Percentiles rank a stretch among this genome's conserved stretches.
These are phyloP conservation scores for Xylaria digitata DNA, from an alignment of 2,329 filamentous ascomycete species.

Conservation along the genomic window DNA sequence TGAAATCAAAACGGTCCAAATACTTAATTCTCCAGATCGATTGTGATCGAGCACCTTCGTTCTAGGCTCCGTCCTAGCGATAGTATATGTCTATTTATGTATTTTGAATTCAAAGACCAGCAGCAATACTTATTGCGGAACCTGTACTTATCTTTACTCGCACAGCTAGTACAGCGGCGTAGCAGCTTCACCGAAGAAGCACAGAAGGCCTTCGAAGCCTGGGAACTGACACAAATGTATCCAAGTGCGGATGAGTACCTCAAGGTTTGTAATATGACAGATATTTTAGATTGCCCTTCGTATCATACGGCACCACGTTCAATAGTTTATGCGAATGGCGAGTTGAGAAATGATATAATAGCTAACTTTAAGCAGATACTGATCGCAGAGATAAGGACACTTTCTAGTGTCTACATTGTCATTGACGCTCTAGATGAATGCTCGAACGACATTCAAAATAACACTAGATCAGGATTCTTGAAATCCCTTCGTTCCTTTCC, in stretches of 20 bases:
- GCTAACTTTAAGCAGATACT: constrained; percentile 19
- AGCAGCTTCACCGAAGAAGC: constrained; percentile 18
- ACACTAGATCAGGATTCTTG: constrained; percentile 14
- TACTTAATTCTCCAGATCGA: constrained; percentile 16
- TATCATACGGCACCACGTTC: not conserved
- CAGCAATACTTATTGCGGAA: constrained; percentile 6
- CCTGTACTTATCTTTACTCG: constrained; percentile 14
- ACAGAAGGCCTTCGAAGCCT: constrained; percentile 13
- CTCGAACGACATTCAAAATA: constrained; percentile 1
- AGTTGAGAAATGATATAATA: not conserved
- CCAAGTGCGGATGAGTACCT: constrained; percentile 10
- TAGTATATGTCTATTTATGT: constrained; percentile 22
- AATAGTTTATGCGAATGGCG: too few species aligned
- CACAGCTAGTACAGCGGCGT: constrained; percentile 15
- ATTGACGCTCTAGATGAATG: constrained; percentile 25
- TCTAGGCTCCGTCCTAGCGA: not conserved
- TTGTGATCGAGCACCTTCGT: constrained; percentile 23
- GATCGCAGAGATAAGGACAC: constrained; percentile 13
- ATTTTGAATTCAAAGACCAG: constrained; percentile 20
- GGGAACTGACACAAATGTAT: not conserved
- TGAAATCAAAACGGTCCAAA: not conserved
- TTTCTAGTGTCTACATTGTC: constrained; percentile 14
- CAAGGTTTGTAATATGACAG: constrained; percentile 8
- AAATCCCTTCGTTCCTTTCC: constrained; percentile 17
- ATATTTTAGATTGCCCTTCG: not conserved